Base-by-base conservation (phyloP, 768 basidiomycete genomes). In the Phanerodontia chrysosporium region DNA sequence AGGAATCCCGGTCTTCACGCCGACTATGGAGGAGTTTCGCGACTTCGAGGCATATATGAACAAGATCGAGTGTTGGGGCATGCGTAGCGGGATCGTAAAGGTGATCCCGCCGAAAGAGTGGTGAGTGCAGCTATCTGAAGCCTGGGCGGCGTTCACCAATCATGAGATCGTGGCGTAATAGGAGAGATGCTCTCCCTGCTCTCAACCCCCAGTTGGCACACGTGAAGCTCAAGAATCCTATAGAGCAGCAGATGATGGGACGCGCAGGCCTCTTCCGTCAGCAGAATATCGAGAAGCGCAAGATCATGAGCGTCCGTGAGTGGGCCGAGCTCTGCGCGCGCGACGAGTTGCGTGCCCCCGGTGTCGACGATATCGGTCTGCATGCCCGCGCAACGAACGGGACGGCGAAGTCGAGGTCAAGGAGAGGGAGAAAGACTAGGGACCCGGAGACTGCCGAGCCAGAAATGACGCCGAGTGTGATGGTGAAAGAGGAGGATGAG, bases 1-100 rank as follows among this genome's bases (percentile, higher is more conserved):
- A 51, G 97, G 96, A 36, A 96, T 98, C 48, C 97, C 96, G 5
- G 94, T 99, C 12, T 99, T 99, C 81, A 89, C 85, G 69, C 97
- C 97, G 9, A 85, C 89, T 1, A 89, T 95, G 84, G 87, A 88
- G 52, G 93, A 98, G 66, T 97, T 97, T 66, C 71, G 78, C 61
- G 91, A 95, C 73, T 98, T 98, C 72, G 96, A 99, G 68, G 86
- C 69, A 12, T 98, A 92, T 71, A 88, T 97, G 82, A 86, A 83
- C 62, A 83, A 75, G 60, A 81, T 98, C 46, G 93, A 95, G 70
- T 82, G 84, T 60, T 99, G 97, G 92, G 97, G 97, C 0, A 82
- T 79, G 69, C 79, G 79, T 58, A 94, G 92, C 63, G 97, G 97
- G 24, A 96, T 98, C 63, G 89, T 95, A 61, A 99, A 99, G 74